Evolutionary conservation across 2,329 filamentous ascomycete genomes (phyloP), one percentile per base, ranked within the genome.

Genomic region (Cadophora gregata): DNA sequence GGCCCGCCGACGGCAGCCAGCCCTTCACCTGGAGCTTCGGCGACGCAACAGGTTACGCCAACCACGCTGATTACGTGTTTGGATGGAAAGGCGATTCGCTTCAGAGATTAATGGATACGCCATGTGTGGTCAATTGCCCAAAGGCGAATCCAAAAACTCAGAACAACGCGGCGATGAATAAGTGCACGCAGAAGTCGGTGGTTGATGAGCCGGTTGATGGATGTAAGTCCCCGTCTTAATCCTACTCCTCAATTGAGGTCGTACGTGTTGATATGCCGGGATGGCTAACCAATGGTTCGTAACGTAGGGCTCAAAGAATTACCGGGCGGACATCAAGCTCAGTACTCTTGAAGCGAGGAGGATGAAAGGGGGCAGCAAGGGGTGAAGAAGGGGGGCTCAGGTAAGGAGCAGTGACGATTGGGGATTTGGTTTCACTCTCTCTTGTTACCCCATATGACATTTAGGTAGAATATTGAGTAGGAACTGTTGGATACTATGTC

Each of bases 31-130:
- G 81, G 76, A 79, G 76, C 71, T 72, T 65, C 62, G 69, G 82
- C 79, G 80, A 81, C 80, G 77, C 73, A 74, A 80, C 79, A 45
- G 83, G 82, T 33, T 78, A 81, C 27, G 82, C 81, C 4, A 82
- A 81, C 24, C 82, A 84, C 74, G 82, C 81, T 27, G 83, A 85
- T 75, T 85, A 85, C 73, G 75, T 84, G 68, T 84, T 84, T 73
- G 82, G 82, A 65, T 84, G 82, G 82, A 80, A 84, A 73, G 80
- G 78, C 67, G 77, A 83, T 73, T 76, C 79, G 10, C 79, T 85
- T 56, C 83, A 85, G 75, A 80, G 77, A 76, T 80, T 81, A 72
- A 81, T 83, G 80, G 81, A 83, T 76, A 80, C 78, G 70, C 72
- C 70, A 68, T 83, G 80, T 77, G 81, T 81, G 73, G 78, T 82